phyloP scores from a whole-genome alignment of 2,329 filamentous ascomycete species.

The Fusarium protoensiforme region DNA sequence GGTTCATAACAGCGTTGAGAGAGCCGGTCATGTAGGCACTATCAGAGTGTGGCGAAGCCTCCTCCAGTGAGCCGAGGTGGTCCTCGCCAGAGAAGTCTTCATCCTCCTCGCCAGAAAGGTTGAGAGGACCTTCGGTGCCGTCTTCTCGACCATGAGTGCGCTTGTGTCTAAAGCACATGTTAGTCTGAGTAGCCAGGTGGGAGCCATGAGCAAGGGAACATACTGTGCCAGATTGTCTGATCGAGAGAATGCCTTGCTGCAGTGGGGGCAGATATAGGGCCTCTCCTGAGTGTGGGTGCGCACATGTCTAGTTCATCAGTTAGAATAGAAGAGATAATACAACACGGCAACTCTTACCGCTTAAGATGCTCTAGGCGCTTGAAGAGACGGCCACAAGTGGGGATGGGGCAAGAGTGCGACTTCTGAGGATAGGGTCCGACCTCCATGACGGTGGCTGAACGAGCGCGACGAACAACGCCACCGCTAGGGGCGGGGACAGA shows the following conservation, averaged over 20 bases:
- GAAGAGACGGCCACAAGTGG: slow-evolving; percentile 95
- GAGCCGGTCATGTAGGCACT: slow-evolving; percentile 68
- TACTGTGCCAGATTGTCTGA: slow-evolving; percentile 99
- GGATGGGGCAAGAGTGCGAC: slow-evolving; percentile 99
- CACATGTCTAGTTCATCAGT: slow-evolving; percentile 78
- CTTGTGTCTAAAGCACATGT: slow-evolving; percentile 79
- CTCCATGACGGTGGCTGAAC: slow-evolving; percentile 96
- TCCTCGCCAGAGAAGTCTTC: slow-evolving; percentile 87
- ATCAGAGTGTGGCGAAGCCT: slow-evolving; percentile 79
- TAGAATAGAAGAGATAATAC: slow-evolving; percentile 41
- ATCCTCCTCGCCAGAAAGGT: slow-evolving; percentile 83
- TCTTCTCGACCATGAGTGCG: slow-evolving; percentile 75
- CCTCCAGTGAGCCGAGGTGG: slow-evolving; percentile 82
- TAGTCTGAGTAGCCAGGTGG: slow-evolving; percentile 29
- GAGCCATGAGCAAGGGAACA: slow-evolving; percentile 55
- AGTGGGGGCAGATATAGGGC: slow-evolving; percentile 96
- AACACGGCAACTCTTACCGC: slow-evolving; percentile 74
- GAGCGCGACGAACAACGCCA: slow-evolving; percentile 86
- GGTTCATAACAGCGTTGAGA: slow-evolving; percentile 58
- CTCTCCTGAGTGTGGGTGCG: slow-evolving; percentile 99
- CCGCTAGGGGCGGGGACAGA: slow-evolving; percentile 77
- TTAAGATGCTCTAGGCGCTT: slow-evolving; percentile 99
- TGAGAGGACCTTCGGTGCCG: slow-evolving; percentile 66
- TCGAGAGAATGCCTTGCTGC: slow-evolving; percentile 98
- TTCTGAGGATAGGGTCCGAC: slow-evolving; percentile 96